phyloP scores from a whole-genome alignment of 768 basidiomycete species.

The Gymnopilus junonius region DNA sequence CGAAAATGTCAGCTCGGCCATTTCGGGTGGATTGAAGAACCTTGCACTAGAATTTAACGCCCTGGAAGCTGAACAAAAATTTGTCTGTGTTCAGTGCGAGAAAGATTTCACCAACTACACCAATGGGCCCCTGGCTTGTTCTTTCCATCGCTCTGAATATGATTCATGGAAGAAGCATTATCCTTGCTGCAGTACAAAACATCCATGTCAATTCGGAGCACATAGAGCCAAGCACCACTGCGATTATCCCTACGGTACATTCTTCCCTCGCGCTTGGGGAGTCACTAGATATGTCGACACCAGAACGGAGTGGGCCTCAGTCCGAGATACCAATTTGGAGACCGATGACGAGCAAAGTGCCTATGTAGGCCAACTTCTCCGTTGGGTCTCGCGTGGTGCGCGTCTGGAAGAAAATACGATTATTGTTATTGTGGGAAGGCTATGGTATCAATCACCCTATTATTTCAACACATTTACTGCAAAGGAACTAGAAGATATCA shows the following conservation, averaged over 20 bases:
- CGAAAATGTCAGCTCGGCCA: conserved; percentile 37
- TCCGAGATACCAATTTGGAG: conserved; percentile 42
- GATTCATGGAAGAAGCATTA: conserved; percentile 37
- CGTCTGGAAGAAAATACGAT: conserved; percentile 37
- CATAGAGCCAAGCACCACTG: conserved; percentile 45
- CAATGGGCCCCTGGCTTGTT: conserved; percentile 43
- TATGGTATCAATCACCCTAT: conserved; percentile 37
- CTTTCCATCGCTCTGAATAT: conserved; percentile 40
- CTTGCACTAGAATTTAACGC: conserved; percentile 38
- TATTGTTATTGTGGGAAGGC: conserved; percentile 39
- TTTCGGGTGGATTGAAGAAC: conserved; percentile 39
- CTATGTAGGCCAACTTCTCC: conserved; percentile 34
- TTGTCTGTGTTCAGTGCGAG: conserved; percentile 44
- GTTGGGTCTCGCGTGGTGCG: conserved; percentile 39
- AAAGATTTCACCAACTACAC: conserved; percentile 38
- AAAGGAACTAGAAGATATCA: conserved; percentile 36
- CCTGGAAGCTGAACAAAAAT: conserved; percentile 40
- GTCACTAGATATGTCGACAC: conserved; percentile 40
- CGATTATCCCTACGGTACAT: conserved; percentile 43
- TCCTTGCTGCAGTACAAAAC: conserved; percentile 38
- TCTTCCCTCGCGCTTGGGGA: conserved; percentile 37
- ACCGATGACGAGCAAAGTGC: conserved; percentile 31
- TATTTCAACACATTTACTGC: conserved; percentile 44
- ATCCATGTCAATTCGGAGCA: conserved; percentile 38
- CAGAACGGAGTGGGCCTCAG: conserved; percentile 33